Percentiles rank a stretch among this genome's conserved stretches.
These are phyloP conservation scores for Globisporangium lucens DNA, from an alignment of 352 stramenopile genomes.

Conservation along the genomic window DNA sequence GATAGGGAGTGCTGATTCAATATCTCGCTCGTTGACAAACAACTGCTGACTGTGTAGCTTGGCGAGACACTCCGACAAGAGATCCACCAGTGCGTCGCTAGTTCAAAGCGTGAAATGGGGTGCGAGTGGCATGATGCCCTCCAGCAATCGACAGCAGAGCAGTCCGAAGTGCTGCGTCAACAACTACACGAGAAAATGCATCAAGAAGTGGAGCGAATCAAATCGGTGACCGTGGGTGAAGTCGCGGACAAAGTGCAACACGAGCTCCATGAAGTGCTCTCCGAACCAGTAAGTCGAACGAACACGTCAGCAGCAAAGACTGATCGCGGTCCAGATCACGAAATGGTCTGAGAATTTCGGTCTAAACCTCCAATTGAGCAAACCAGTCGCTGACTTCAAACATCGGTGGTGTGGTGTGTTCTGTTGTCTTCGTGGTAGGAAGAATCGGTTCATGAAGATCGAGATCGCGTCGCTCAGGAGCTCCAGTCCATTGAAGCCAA, in stretches of 20 bases:
- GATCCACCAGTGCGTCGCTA: neutral
- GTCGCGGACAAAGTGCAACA: neutral
- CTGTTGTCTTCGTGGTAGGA: conserved; percentile 5
- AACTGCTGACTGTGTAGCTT: neutral
- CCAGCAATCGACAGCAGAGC: neutral
- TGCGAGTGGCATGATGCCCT: neutral
- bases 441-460: conserved; percentile 10
- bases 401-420: neutral
- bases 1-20: neutral
- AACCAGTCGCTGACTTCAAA: neutral
- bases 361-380: neutral
- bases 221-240: neutral
- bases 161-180: neutral
- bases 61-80: neutral
- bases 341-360: neutral
- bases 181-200: neutral
- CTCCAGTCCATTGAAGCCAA: conserved; percentile 20
- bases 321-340: neutral
- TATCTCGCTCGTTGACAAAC: neutral
- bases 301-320: neutral
- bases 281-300: neutral
- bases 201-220: neutral
- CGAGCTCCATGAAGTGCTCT: neutral
- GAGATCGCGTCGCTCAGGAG: conserved; percentile 13
- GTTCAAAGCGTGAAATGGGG: neutral